Base-by-base conservation (phyloP, 1,284 basidiomycete genomes). In the Heterobasidion occidentale region DNA sequence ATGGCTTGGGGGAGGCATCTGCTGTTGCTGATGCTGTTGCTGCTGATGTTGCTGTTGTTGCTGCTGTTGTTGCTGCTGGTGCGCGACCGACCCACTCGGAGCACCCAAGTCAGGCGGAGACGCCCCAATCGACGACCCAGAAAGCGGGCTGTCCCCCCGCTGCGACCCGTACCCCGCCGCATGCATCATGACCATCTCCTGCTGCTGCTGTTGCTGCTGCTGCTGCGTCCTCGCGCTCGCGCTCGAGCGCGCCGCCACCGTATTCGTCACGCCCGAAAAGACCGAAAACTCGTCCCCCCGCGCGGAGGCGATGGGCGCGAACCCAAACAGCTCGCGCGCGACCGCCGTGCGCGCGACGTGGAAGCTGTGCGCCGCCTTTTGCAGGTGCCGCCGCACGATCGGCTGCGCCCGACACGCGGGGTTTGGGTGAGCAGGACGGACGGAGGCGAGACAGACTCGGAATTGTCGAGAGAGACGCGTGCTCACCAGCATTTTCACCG, bases 221-320 rank as follows among this genome's bases (percentile, higher is more conserved):
- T 50, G 48, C 19, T 27, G 14, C 9, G 17, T 36, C 35, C n/a
- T 17, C 15, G 36, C 55, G 15, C 58, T 59, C 12, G 52, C 9
- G 4, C 52, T 54, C 17, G 60, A 27, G 35, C 57, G 59, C 19
- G 61, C 56, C 9, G 60, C 57, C 19, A 61, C 54, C 2, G 63
- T 60, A 7, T 61, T 54, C 27, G 56, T 58, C 46, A 64, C 52
- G 15, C 59, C 49, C 35, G 70, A 58, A 66, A 89, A 88, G 46
- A 89, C 86, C 6, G 80, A 78, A 27, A 89, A 71, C 63, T 88
- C 86, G 64, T 89, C 86, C 65, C 86, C 81, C 36, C 8, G 74
- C 67, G 14, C 78, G 72, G 46, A 65, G 75, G 59, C 74, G 69
- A 15, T 76, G 75, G 19, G 80, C 76, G 42, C 73, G 61, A 76